Conservation (phyloP, 495 filamentous ascomycete species). For the Clavariopsis aquatica region DNA sequence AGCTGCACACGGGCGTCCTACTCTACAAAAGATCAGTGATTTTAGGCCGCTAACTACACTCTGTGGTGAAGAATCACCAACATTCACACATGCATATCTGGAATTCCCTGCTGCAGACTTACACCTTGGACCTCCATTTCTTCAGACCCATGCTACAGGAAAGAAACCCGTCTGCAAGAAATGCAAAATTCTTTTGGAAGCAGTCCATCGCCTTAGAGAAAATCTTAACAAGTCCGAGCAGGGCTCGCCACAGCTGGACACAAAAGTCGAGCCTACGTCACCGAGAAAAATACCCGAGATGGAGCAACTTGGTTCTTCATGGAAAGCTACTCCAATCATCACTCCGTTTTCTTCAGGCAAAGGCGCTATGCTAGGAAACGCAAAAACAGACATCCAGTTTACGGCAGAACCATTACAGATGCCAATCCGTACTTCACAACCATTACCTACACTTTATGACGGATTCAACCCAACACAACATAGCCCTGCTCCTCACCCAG, state of each 20-base stretch:
- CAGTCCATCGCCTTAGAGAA: slow-evolving; percentile 3
- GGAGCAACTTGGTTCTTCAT: background rate
- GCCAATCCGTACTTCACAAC: background rate
- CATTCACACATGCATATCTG: slow-evolving; percentile 2
- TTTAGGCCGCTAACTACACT: background rate
- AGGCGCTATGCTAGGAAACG: no score
- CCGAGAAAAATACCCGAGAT: slow-evolving; percentile 1
- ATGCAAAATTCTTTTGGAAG: slow-evolving; percentile 3
- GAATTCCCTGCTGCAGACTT: background rate
- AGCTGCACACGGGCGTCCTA: background rate
- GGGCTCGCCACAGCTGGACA: background rate
- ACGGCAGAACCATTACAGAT: background rate
- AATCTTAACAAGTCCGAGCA: slow-evolving; percentile 9
- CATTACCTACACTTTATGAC: background rate
- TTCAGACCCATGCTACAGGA: background rate
- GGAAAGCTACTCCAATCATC: background rate
- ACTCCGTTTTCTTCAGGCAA: background rate
- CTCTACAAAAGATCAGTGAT: background rate
- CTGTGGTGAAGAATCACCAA: background rate
- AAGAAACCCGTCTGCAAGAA: slow-evolving; percentile 11
- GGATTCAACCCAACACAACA: background rate
- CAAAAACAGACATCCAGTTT: background rate
- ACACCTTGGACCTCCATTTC: background rate
- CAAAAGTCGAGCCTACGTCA: background rate
- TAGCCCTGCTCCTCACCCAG: background rate